Evolutionary conservation across 257 asterid species (phyloP), one percentile per base, ranked within the genome.

Genomic region (Solanum appendiculatum): DNA sequence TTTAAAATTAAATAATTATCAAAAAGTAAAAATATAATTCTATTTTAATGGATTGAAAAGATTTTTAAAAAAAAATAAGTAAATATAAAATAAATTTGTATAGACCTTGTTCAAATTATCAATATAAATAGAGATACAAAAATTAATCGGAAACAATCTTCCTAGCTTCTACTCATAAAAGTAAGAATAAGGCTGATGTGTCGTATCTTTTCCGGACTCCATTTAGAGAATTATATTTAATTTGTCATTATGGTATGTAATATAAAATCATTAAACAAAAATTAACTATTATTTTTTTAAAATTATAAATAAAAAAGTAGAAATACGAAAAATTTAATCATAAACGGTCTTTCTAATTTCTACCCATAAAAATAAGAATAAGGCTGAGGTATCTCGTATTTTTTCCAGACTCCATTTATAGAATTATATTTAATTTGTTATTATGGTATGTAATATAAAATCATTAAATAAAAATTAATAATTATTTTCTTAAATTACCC

Each of bases 141-240:
- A n/a, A 60, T 60, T 4, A 23, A 60, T 60, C 7, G 11, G 14
- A 4, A n/a, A 63, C 12, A 63, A 54, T 20, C 51, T 44, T 11
- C 12, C 2, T 13, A 44, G 0, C 9, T 60, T n/a, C 31, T 60
- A 60, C 5, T 1, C 16, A 21, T 60, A 11, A 63, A 4, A 63
- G 33, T n/a, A 6, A 63, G 13, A 11, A 63, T 6, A 63, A n/a
- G 6, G 2, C 18, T 63, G 0, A n/a, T 1, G 29, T 6, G 0
- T 5, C 1, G 0, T 11, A 63, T n/a, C 8, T 11, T n/a, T 63
- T n/a, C 0, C 6, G 5, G 2, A 25, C 4, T 25, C 1, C 3
- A 63, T 25, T n/a, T 11, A 63, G 10, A 23, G 1, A n/a, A 63
- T 10, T 9, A n/a, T 64, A 56, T 56, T 20, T 56, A 56, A 56